These are phyloP conservation scores for Trapa incisa DNA, from an alignment of 345 rosid species.

Conservation along the genomic window DNA sequence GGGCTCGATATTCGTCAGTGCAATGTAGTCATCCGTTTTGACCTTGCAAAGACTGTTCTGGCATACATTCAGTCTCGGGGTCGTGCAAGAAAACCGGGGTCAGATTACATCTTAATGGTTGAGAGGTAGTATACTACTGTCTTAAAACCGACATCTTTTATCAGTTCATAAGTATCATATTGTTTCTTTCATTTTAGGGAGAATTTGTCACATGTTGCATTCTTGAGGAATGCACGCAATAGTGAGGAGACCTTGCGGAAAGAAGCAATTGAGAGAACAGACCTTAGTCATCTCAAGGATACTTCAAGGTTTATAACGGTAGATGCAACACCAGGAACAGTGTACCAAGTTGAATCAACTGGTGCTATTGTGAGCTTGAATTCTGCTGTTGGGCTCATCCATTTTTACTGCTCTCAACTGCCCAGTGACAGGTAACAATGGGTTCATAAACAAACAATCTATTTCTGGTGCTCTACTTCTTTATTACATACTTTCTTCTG, in stretches of 20 bases:
- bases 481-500: constrained; percentile 3
- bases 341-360: constrained; percentile 87
- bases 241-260: constrained; percentile 94
- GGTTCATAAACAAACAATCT: not conserved
- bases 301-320: constrained; percentile 69
- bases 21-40: constrained; percentile 96
- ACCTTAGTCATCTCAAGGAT: constrained; percentile 87
- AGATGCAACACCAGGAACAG: constrained; percentile 67
- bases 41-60: constrained; percentile 95
- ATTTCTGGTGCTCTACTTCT: not conserved
- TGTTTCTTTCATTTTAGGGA: constrained; percentile 30
- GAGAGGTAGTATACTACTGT: constrained; percentile 51
- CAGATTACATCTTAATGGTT: constrained; percentile 95
- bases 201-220: constrained; percentile 76
- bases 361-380: constrained; percentile 97
- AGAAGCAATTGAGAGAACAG: constrained; percentile 97
- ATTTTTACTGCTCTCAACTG: constrained; percentile 93
- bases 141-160: not conserved
- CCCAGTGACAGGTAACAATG: constrained; percentile 78
- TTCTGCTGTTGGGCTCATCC: constrained; percentile 91
- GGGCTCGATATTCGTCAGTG: constrained; percentile 98
- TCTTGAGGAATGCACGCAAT: constrained; percentile 86
- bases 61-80: constrained; percentile 99
- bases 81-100: constrained; percentile 98
- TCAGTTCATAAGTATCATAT: not conserved